phyloP scores from a whole-genome alignment of 192 early-diverging fungal species.

The Mortierella hygrophila region DNA sequence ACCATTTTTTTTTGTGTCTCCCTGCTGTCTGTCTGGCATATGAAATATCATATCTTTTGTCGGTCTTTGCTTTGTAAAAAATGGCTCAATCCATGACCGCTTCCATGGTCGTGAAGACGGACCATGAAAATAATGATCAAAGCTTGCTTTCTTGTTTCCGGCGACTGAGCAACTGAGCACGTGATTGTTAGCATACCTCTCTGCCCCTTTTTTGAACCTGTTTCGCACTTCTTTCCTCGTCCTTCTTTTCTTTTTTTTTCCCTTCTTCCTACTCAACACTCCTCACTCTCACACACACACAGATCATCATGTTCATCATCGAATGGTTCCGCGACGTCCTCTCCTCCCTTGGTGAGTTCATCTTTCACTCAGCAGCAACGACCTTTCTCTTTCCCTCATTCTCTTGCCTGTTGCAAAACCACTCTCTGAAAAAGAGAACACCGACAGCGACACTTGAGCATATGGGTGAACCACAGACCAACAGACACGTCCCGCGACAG shows the following conservation, averaged over 20 bases:
- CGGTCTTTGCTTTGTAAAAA: not conserved
- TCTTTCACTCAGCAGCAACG: not conserved
- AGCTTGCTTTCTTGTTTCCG: not conserved
- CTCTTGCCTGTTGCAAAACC: not conserved
- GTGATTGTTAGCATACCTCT: not conserved
- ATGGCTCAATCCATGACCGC: not conserved
- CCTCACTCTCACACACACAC: not conserved
- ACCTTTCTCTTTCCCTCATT: not conserved
- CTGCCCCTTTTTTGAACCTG: not conserved
- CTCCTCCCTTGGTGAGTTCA: conserved; percentile 83
- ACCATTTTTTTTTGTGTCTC: not conserved
- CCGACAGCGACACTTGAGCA: not conserved
- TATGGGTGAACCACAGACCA: not conserved
- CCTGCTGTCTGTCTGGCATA: not conserved
- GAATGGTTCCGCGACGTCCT: conserved; percentile 99
- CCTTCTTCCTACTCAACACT: not conserved
- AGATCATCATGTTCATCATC: conserved; percentile 88
- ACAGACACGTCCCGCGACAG: not conserved
- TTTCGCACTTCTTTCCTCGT: not conserved
- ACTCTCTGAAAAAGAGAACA: too few relatives aligned
- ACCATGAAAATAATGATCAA: not conserved
- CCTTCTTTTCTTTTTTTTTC: conserved; percentile 4
- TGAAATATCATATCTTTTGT: not conserved
- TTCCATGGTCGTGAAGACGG: not conserved
- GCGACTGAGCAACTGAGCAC: not conserved